A percentile compares a stretch with the other conserved stretches of the same genome.
Evolutionary conservation across 257 asterid species (phyloP).

Genomic region (Rubia yunnanensis): DNA sequence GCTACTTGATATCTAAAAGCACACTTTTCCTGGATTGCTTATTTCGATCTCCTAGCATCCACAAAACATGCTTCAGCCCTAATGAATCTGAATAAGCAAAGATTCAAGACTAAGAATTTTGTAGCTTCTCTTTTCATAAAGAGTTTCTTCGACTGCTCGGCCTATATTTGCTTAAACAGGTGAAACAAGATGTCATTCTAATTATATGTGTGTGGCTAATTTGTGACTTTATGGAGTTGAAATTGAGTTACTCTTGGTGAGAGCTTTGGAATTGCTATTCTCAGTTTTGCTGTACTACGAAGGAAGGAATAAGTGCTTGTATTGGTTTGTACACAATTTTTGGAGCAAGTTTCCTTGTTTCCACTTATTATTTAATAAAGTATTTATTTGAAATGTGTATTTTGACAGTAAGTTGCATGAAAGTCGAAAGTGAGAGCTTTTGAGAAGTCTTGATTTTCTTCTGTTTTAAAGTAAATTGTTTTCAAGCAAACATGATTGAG

Average conservation of each 20-base stretch:
- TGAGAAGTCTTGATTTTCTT: neutral
- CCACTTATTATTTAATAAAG: neutral
- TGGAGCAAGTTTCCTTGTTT: neutral
- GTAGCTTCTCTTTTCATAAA: conserved; percentile 4
- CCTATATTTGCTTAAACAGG: neutral
- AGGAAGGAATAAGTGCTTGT: neutral
- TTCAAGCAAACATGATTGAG: too few relatives aligned
- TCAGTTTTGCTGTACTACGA: neutral
- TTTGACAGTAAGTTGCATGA: too few relatives aligned
- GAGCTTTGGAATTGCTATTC: neutral
- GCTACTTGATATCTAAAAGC: conserved; percentile 64
- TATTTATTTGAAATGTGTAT: neutral
- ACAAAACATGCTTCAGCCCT: neutral
- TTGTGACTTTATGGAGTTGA: neutral
- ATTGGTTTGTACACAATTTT: neutral
- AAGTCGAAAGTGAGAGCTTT: too few relatives aligned
- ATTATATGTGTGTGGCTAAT: neutral
- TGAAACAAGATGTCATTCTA: neutral
- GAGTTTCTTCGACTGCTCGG: neutral
- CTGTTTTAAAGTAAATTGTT: too few relatives aligned
- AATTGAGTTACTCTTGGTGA: neutral
- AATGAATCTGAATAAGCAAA: conserved; percentile 5
- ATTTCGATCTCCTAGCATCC: neutral
- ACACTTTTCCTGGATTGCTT: neutral
- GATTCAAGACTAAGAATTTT: neutral